Conservation (phyloP, 352 stramenopile genomes). For the Globisporangium abappressorium region DNA sequence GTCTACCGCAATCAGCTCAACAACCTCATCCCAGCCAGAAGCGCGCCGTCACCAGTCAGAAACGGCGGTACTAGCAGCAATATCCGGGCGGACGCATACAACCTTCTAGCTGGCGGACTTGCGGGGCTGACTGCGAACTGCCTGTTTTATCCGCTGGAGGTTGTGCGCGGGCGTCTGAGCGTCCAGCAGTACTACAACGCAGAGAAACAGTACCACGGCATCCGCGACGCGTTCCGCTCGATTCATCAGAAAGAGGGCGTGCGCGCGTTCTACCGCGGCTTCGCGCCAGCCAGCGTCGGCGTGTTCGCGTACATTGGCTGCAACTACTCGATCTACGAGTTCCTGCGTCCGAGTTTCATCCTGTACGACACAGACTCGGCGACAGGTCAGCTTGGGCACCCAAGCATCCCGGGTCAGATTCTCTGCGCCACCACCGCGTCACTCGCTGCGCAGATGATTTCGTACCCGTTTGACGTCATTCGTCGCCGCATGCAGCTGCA, state of each 20-base stretch:
- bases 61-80: conserved; percentile 10
- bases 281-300: conserved; percentile 62
- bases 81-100: conserved; percentile 40
- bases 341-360: conserved; percentile 72
- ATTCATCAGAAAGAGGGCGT: conserved; percentile 48
- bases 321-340: conserved; percentile 85
- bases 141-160: conserved; percentile 75
- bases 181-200: conserved; percentile 63
- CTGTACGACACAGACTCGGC: conserved; percentile 66
- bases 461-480: conserved; percentile 83
- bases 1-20: conserved; percentile 59
- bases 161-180: conserved; percentile 68
- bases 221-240: conserved; percentile 49
- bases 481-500: conserved; percentile 77
- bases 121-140: conserved; percentile 67
- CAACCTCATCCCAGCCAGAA: conserved; percentile 16
- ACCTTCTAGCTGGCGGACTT: conserved; percentile 61
- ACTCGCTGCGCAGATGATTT: conserved; percentile 63
- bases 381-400: conserved; percentile 53
- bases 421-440: conserved; percentile 69
- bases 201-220: conserved; percentile 38
- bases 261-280: conserved; percentile 73
- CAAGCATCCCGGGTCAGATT: conserved; percentile 75
- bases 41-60: neutral
- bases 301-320: conserved; percentile 83